Percentiles rank a stretch among this genome's conserved stretches.
phyloP scores from a whole-genome alignment of 2,329 filamentous ascomycete genomes.

The Colletotrichum trifolii region DNA sequence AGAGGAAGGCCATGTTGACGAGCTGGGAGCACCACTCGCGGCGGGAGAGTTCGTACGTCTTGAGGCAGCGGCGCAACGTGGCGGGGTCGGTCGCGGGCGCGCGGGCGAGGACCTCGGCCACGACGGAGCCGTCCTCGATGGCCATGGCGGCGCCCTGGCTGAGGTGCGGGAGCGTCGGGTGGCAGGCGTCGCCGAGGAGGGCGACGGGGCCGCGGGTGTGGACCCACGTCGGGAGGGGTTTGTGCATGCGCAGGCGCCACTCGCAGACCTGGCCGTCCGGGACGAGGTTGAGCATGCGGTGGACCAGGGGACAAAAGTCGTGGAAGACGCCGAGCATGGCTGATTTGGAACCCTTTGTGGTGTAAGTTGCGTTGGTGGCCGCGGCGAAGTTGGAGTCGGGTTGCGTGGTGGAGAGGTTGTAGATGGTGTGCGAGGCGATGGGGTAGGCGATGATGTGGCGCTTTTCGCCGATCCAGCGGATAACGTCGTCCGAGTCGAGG shows the following conservation, averaged over 20 bases:
- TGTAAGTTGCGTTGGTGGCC: constrained; percentile 70
- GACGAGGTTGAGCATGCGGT: constrained; percentile 68
- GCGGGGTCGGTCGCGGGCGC: constrained; percentile 49
- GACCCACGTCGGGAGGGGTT: constrained; percentile 67
- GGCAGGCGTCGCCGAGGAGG: constrained; percentile 73
- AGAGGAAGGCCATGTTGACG: constrained; percentile 64
- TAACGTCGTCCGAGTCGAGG: constrained; percentile 74
- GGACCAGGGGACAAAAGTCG: constrained; percentile 70
- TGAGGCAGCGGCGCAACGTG: constrained; percentile 60
- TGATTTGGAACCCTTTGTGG: constrained; percentile 69
- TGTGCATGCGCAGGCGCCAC: constrained; percentile 71
- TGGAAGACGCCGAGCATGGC: constrained; percentile 70
- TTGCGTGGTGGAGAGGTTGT: constrained; percentile 72
- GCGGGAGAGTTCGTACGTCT: constrained; percentile 65
- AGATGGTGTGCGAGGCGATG: constrained; percentile 73
- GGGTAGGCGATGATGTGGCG: constrained; percentile 84
- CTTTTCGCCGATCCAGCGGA: constrained; percentile 80
- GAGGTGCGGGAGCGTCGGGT: constrained; percentile 75
- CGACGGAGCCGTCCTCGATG: constrained; percentile 72
- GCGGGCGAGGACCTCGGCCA: constrained; percentile 63
- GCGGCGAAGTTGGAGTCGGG: constrained; percentile 70
- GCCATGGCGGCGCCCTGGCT: constrained; percentile 76
- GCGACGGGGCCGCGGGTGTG: constrained; percentile 60
- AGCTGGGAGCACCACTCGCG: constrained; percentile 65
- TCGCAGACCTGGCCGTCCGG: constrained; percentile 72